Conservation (phyloP, 306 rosid genomes). For the Amphicarpaea edgeworthii region DNA sequence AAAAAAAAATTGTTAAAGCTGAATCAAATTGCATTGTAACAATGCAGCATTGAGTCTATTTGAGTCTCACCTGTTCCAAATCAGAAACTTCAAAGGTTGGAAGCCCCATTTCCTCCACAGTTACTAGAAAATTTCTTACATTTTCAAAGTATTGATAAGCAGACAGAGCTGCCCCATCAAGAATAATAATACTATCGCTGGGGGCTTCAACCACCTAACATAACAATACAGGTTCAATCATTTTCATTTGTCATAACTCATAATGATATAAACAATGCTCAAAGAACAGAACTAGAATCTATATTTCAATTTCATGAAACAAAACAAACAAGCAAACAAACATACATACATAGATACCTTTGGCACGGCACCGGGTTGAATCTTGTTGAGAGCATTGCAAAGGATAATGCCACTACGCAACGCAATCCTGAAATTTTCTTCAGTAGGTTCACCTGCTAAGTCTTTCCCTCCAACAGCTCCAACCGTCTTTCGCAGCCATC, state of each 20-base stretch:
- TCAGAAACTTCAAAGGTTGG: constrained; percentile 92
- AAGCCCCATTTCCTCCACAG: constrained; percentile 58
- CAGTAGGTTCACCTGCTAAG: constrained; percentile 83
- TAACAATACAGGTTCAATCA: background rate
- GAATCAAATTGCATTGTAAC: background rate
- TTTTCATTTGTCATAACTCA: background rate
- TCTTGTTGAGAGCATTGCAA: constrained; percentile 83
- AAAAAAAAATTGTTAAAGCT: background rate
- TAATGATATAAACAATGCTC: background rate
- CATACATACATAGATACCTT: constrained; percentile 56
- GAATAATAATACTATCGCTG: constrained; percentile 32
- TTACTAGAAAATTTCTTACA: constrained; percentile 56
- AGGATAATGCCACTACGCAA: constrained; percentile 91
- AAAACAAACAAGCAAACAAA: background rate
- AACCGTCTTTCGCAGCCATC: constrained; percentile 72
- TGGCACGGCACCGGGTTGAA: constrained; percentile 81
- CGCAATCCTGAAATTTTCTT: constrained; percentile 83
- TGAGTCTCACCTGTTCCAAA: constrained; percentile 72
- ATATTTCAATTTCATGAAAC: constrained; percentile 27
- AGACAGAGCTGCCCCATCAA: constrained; percentile 56
- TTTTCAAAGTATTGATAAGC: constrained; percentile 59
- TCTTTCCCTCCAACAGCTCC: constrained; percentile 85
- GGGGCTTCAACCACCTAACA: constrained; percentile 60
- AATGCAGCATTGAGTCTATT: background rate
- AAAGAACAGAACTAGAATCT: background rate